Evolutionary conservation across 352 stramenopile genomes (phyloP).

Genomic region (Thalassiosira gravida): DNA sequence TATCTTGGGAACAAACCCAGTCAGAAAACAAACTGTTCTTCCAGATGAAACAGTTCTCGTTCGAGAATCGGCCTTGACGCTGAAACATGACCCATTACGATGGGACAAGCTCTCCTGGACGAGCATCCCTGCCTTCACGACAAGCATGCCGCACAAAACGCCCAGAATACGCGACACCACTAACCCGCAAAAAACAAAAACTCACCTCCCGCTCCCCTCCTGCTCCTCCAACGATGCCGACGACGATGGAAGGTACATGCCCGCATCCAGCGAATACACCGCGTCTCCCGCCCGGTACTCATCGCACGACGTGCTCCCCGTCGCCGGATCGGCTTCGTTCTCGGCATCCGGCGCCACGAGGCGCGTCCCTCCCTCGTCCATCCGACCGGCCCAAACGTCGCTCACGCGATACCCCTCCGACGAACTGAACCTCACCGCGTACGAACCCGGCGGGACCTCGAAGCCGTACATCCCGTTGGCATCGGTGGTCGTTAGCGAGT

Average conservation of each 20-base stretch:
- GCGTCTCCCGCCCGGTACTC: slow-evolving; percentile 26
- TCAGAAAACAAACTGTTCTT: no score
- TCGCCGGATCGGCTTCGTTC: slow-evolving; percentile 40
- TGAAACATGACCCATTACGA: no score
- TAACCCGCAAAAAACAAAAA: no score
- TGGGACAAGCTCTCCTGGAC: no score
- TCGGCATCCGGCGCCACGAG: slow-evolving; percentile 24
- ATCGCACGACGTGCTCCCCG: slow-evolving; percentile 26
- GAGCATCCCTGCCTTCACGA: no score
- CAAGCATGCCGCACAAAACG: no score
- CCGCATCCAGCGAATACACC: slow-evolving; percentile 38
- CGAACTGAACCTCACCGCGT: slow-evolving; percentile 40
- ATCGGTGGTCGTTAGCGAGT: slow-evolving; percentile 25
- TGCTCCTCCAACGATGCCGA: no score
- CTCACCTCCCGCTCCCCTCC: no score
- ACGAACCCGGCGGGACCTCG: slow-evolving; percentile 21
- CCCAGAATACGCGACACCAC: no score
- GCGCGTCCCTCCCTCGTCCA: slow-evolving; percentile 43
- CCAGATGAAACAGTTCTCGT: no score
- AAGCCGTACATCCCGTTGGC: slow-evolving; percentile 62
- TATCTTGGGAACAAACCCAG: no score
- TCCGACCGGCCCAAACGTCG: slow-evolving; percentile 29
- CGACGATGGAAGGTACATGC: slow-evolving; percentile 29
- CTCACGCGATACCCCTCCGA: slow-evolving; percentile 28
- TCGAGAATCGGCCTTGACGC: no score